Conservation (phyloP, 2,329 filamentous ascomycete species). For the Fusarium continuum region DNA sequence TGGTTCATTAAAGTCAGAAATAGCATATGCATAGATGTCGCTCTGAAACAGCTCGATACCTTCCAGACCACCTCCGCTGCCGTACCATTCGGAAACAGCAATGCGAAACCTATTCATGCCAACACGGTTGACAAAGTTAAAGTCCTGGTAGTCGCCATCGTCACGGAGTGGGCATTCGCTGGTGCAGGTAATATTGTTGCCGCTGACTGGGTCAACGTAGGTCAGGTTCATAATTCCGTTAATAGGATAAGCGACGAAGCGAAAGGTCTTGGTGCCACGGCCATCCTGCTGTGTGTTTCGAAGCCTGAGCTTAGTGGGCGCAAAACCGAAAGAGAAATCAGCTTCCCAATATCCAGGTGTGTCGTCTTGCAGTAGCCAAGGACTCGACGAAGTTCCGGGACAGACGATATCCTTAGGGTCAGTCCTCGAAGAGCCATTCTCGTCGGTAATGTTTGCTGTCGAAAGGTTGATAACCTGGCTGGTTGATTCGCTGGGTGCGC, state of each 20-base stretch:
- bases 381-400: slow-evolving; percentile 73
- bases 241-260: slow-evolving; percentile 84
- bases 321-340: slow-evolving; percentile 82
- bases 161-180: slow-evolving; percentile 84
- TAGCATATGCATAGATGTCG: slow-evolving; percentile 84
- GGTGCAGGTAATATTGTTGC: slow-evolving; percentile 76
- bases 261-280: slow-evolving; percentile 87
- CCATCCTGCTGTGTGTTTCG: slow-evolving; percentile 88
- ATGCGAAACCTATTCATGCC: slow-evolving; percentile 89
- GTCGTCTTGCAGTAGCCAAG: slow-evolving; percentile 80
- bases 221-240: slow-evolving; percentile 97
- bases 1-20: slow-evolving; percentile 89
- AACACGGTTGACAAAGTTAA: slow-evolving; percentile 86
- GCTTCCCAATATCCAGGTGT: slow-evolving; percentile 85
- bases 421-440: slow-evolving; percentile 66
- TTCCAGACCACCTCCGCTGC: slow-evolving; percentile 81
- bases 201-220: slow-evolving; percentile 79
- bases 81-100: slow-evolving; percentile 89
- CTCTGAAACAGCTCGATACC: slow-evolving; percentile 89
- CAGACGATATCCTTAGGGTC: slow-evolving; percentile 87
- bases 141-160: slow-evolving; percentile 81
- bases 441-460: slow-evolving; percentile 76
- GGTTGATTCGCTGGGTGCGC: slow-evolving; percentile 71
- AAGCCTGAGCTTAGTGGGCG: slow-evolving; percentile 85
- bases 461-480: slow-evolving; percentile 85